Conservation (phyloP, 2,329 filamentous ascomycete genomes). For the Periconia sp. region DNA sequence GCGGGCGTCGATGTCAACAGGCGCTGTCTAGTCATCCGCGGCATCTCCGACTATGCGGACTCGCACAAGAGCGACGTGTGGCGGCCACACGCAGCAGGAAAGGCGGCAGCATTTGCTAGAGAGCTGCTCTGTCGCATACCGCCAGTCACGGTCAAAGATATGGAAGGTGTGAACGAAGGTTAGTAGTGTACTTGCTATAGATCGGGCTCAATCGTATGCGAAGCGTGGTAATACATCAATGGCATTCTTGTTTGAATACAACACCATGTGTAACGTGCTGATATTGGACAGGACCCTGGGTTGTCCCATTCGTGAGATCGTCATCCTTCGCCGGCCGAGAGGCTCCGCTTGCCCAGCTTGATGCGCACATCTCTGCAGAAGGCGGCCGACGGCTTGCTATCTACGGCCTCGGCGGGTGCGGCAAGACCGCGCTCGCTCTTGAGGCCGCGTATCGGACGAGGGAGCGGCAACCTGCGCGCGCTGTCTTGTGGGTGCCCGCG, state of each 20-base stretch:
- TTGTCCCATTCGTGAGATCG: too few species aligned
- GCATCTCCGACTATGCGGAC: constrained; percentile 10
- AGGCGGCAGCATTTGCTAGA: constrained; percentile 7
- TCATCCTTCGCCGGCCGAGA: too few species aligned
- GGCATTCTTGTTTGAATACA: neutral
- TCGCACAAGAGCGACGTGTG: constrained; percentile 6
- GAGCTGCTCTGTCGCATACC: constrained; percentile 9
- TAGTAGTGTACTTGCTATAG: constrained; percentile 2
- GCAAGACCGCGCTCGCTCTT: too few species aligned
- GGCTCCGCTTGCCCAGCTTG: too few species aligned
- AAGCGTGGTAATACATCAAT: constrained; percentile 8
- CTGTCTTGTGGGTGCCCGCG: too few species aligned
- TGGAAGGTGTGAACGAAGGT: constrained; percentile 7
- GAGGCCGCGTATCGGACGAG: too few species aligned
- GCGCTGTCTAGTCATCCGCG: constrained; percentile 7
- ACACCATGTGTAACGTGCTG: constrained; percentile 2
- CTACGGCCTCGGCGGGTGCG: too few species aligned
- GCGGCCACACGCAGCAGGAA: constrained; percentile 5
- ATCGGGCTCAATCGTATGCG: constrained; percentile 1
- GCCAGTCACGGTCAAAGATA: constrained; percentile 5
- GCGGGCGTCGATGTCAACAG: constrained; percentile 8
- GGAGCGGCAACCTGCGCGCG: too few species aligned
- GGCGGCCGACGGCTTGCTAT: too few species aligned
- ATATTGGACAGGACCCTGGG: neutral
- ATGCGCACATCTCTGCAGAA: too few species aligned